phyloP scores from a whole-genome alignment of 495 filamentous ascomycete species.

The Parachaetomium inaequale region DNA sequence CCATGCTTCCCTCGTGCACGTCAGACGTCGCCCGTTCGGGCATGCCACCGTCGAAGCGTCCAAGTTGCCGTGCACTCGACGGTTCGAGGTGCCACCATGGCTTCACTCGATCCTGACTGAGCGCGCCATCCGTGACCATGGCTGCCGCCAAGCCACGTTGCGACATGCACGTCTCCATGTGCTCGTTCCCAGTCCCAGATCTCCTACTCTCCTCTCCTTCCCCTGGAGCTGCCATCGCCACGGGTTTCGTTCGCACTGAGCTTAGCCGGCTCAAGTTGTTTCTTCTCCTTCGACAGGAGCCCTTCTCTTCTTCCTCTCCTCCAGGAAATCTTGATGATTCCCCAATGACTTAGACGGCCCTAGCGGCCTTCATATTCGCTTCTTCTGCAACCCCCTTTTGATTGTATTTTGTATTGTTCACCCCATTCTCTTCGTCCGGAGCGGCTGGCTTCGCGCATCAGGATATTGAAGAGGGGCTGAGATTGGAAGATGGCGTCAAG shows the following conservation, averaged over 20 bases:
- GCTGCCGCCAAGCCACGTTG: background rate
- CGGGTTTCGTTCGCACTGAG: slow-evolving; percentile 30
- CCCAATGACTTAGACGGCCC: slow-evolving; percentile 41
- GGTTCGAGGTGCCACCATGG: background rate
- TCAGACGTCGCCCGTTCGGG: slow-evolving; percentile 21
- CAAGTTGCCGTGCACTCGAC: background rate
- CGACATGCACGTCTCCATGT: background rate
- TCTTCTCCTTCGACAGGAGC: slow-evolving; percentile 25
- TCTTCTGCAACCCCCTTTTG: slow-evolving; percentile 33
- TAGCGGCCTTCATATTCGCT: slow-evolving; percentile 34
- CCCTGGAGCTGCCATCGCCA: slow-evolving; percentile 26
- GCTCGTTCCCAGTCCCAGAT: slow-evolving; percentile 16
- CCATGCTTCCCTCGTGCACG: slow-evolving; percentile 33
- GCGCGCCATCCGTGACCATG: background rate
- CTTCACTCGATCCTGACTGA: background rate
- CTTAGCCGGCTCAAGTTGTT: slow-evolving; percentile 35
- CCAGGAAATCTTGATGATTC: slow-evolving; percentile 37
- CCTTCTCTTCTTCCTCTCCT: slow-evolving; percentile 19
- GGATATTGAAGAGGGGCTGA: slow-evolving; percentile 13
- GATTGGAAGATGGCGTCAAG: slow-evolving; percentile 32
- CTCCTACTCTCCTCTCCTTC: slow-evolving; percentile 23
- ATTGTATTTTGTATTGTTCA: slow-evolving; percentile 28
- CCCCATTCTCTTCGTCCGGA: slow-evolving; percentile 15
- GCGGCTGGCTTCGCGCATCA: slow-evolving; percentile 45
- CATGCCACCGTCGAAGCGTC: slow-evolving; percentile 11